These are phyloP conservation scores for Fusarium azukiicola DNA, from an alignment of 2,329 filamentous ascomycete species.

Conservation along the genomic window DNA sequence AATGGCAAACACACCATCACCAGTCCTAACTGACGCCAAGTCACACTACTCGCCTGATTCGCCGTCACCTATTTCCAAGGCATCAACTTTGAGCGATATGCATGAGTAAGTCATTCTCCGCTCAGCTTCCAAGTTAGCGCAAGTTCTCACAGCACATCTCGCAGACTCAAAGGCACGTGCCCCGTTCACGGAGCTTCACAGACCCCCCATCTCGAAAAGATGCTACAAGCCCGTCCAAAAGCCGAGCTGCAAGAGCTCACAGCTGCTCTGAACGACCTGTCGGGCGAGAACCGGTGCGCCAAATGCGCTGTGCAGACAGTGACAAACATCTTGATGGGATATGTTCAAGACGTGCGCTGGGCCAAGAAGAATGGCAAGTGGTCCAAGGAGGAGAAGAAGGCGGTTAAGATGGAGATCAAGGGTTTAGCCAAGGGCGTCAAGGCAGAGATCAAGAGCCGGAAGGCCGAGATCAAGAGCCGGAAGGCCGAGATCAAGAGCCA, in stretches of 20 bases:
- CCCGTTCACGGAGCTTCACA: constrained; percentile 19
- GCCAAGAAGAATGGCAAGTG: constrained; percentile 42
- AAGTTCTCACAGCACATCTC: not conserved
- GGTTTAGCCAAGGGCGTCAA: constrained; percentile 36
- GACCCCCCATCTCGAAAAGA: constrained; percentile 37
- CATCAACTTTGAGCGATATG: not conserved
- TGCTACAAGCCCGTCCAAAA: constrained; percentile 32
- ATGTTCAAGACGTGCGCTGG: constrained; percentile 28
- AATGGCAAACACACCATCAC: not conserved
- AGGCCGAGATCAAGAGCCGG: not conserved
- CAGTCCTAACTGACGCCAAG: not conserved
- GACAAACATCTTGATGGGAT: constrained; percentile 21
- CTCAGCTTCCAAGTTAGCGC: not conserved
- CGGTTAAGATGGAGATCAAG: constrained; percentile 42
- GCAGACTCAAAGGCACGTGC: constrained; percentile 14
- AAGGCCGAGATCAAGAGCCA: constrained; percentile 9
- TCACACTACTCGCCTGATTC: not conserved
- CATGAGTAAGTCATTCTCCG: not conserved
- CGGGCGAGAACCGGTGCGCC: constrained; percentile 30
- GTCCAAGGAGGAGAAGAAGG: constrained; percentile 43
- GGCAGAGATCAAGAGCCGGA: constrained; percentile 20
- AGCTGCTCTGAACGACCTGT: constrained; percentile 22
- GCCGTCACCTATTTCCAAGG: not conserved
- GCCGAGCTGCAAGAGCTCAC: constrained; percentile 31
- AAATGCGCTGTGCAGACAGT: constrained; percentile 38